Conservation (phyloP, 352 stramenopile genomes). For the Globisporangium abappressorium region DNA sequence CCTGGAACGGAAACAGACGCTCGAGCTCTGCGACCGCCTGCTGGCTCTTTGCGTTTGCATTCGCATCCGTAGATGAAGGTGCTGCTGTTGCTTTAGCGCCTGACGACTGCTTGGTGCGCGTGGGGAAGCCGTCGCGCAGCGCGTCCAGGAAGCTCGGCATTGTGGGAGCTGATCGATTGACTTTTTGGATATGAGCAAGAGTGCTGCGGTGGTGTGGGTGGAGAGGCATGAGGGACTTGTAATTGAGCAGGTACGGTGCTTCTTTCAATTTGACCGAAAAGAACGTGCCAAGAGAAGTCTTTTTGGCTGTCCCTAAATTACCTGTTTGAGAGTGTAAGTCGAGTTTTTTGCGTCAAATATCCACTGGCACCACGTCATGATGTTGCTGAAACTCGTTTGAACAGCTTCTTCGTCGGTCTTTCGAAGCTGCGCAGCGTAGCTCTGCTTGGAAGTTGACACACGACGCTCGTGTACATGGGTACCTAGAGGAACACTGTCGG, state of each 20-base stretch:
- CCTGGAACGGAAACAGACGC: conserved; percentile 25
- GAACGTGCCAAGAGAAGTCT: background rate
- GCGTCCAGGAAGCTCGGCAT: conserved; percentile 25
- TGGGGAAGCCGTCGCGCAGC: conserved; percentile 27
- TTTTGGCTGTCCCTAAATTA: background rate
- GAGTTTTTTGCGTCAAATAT: too few species aligned
- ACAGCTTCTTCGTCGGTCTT: too few species aligned
- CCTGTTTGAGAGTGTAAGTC: too few species aligned
- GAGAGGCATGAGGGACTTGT: background rate
- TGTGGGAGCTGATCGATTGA: background rate
- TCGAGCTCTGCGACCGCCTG: conserved; percentile 8
- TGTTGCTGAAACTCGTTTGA: too few species aligned
- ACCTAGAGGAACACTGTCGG: too few species aligned
- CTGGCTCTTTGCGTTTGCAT: background rate
- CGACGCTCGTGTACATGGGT: too few species aligned
- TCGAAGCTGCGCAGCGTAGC: too few species aligned
- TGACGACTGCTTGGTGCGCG: background rate
- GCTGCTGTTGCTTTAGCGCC: background rate
- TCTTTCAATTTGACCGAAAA: background rate
- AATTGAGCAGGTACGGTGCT: background rate
- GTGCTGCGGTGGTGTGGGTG: background rate
- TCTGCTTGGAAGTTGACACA: too few species aligned
- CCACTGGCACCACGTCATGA: too few species aligned
- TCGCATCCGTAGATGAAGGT: conserved; percentile 6
- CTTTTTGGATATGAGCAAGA: background rate